These are phyloP conservation scores for Geranomyces variabilis DNA, from an alignment of 192 early-diverging fungal species.

Conservation along the genomic window DNA sequence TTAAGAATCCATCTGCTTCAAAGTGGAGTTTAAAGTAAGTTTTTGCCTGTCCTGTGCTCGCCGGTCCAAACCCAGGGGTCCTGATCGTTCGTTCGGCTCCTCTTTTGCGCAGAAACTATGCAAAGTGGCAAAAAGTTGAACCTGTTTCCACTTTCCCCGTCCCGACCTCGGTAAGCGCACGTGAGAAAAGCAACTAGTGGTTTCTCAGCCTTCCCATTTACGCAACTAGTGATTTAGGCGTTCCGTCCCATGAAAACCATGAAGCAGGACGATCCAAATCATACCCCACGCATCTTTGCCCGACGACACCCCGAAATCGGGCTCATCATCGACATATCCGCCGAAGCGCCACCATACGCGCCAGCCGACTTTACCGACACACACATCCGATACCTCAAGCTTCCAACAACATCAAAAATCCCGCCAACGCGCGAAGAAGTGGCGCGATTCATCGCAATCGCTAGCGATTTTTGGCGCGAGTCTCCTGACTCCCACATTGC, in stretches of 20 bases:
- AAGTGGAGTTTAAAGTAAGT: conserved; percentile 32
- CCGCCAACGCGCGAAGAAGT: conserved; percentile 33
- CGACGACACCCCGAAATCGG: conserved; percentile 32
- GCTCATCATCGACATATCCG: conserved; percentile 34
- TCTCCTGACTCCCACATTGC: conserved; percentile 31
- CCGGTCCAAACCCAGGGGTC: no score
- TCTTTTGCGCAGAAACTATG: conserved; percentile 19
- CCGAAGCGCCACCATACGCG: conserved; percentile 29
- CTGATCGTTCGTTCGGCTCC: no score
- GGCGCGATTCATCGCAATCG: conserved; percentile 9
- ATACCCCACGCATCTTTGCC: conserved; percentile 24
- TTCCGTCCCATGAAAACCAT: conserved; percentile 40
- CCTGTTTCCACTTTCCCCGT: conserved; percentile 22
- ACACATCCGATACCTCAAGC: conserved; percentile 23
- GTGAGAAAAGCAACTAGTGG: neutral
- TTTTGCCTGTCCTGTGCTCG: no score
- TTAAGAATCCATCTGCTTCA: conserved; percentile 14
- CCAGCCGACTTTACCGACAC: conserved; percentile 1
- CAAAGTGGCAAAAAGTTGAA: conserved; percentile 27
- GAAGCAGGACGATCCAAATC: conserved; percentile 29
- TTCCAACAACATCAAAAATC: conserved; percentile 33
- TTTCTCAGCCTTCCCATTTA: neutral
- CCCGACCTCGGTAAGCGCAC: conserved; percentile 19
- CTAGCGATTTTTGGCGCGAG: conserved; percentile 23
- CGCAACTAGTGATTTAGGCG: neutral